A percentile compares a stretch with the other conserved stretches of the same genome.
Evolutionary conservation across 805 yeast genomes (phyloP).

Genomic region (Hanseniaspora vineae): DNA sequence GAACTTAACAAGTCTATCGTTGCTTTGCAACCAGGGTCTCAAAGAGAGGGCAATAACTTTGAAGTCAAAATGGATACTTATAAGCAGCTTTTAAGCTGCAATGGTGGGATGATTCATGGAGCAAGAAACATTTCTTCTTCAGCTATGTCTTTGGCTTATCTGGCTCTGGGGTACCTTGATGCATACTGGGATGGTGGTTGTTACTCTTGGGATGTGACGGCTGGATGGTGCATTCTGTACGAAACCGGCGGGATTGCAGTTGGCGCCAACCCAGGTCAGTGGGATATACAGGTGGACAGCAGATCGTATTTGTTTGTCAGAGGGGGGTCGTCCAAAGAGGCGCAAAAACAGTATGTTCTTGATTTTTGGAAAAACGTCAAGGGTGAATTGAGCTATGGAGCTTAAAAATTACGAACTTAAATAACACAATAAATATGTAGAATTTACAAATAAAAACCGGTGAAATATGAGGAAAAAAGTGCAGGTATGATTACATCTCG

Average conservation of each 20-base stretch:
- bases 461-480: background rate
- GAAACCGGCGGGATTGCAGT: slow-evolving; percentile 49
- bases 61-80: slow-evolving; percentile 37
- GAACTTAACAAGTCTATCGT: slow-evolving; percentile 44
- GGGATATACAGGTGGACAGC: slow-evolving; percentile 37
- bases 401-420: slow-evolving; percentile 1
- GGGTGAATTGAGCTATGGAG: slow-evolving; percentile 33
- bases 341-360: slow-evolving; percentile 33
- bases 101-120: slow-evolving; percentile 50
- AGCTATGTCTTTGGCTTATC: slow-evolving; percentile 46
- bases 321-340: slow-evolving; percentile 28
- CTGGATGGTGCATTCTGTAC: slow-evolving; percentile 47
- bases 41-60: slow-evolving; percentile 39
- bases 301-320: slow-evolving; percentile 48
- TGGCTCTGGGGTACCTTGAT: slow-evolving; percentile 46
- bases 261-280: slow-evolving; percentile 38
- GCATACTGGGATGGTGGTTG: slow-evolving; percentile 65
- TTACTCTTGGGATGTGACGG: slow-evolving; percentile 58
- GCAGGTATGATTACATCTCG: slow-evolving; percentile 13
- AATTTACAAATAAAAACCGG: background rate
- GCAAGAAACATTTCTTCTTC: slow-evolving; percentile 52
- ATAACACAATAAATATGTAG: background rate
- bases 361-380: slow-evolving; percentile 38
- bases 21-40: slow-evolving; percentile 52
- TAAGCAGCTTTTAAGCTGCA: slow-evolving; percentile 30